Conservation (phyloP, 2,329 filamentous ascomycete species). For the Lasiodiplodia sp. region DNA sequence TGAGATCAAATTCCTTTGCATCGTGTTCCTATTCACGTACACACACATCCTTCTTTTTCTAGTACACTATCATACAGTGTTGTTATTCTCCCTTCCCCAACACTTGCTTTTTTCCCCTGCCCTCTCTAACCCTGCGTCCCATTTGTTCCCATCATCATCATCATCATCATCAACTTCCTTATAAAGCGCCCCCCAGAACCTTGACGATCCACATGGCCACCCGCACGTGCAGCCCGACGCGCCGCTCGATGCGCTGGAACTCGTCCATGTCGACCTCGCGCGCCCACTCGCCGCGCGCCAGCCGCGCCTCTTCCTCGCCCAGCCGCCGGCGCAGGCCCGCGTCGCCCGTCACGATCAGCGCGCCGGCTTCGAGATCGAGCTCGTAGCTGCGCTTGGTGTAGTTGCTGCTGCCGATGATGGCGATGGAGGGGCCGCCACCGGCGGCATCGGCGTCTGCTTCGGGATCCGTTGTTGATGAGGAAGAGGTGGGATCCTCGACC, state of each 20-base stretch:
- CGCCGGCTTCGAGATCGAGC: slow-evolving; percentile 89
- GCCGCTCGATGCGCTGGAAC: slow-evolving; percentile 79
- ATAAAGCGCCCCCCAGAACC: slow-evolving; percentile 86
- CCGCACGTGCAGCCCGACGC: slow-evolving; percentile 83
- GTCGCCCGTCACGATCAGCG: slow-evolving; percentile 82
- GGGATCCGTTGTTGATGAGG: not conserved
- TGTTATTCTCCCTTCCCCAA: too few species aligned
- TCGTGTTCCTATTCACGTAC: too few species aligned
- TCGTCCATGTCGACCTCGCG: slow-evolving; percentile 74
- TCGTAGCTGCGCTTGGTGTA: slow-evolving; percentile 95
- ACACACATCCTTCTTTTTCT: too few species aligned
- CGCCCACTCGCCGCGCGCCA: slow-evolving; percentile 72
- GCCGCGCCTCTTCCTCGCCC: slow-evolving; percentile 79
- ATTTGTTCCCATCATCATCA: too few species aligned
- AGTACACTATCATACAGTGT: too few species aligned
- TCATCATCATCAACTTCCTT: too few species aligned
- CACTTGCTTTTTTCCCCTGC: too few species aligned
- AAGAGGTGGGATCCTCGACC: not conserved
- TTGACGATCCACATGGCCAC: slow-evolving; percentile 94
- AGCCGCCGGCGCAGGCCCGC: slow-evolving; percentile 73
- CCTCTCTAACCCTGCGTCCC: too few species aligned
- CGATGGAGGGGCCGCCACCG: slow-evolving; percentile 73
- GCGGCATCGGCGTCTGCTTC: too few species aligned
- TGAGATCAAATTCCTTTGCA: too few species aligned
- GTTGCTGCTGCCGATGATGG: slow-evolving; percentile 88